Conservation (phyloP, 768 basidiomycete species). For the Lentinula aciculospora region DNA sequence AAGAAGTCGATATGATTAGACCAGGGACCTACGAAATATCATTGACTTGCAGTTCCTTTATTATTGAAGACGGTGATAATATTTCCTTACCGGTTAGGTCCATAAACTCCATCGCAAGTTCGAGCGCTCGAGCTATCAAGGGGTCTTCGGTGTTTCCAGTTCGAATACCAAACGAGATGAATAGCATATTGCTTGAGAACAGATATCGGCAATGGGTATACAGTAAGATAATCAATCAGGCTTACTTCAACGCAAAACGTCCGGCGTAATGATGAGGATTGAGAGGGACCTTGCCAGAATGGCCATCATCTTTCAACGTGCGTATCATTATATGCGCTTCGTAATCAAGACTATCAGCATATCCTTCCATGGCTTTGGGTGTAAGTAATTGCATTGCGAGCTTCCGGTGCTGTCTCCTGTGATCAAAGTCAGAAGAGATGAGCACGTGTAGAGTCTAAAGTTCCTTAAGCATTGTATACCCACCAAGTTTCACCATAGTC, state of each 20-base stretch:
- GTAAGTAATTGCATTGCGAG: conserved; percentile 17
- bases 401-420: conserved; percentile 19
- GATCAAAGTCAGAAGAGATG: background rate
- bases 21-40: conserved; percentile 34
- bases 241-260: conserved; percentile 16
- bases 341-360: conserved; percentile 11
- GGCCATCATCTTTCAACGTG: conserved; percentile 11
- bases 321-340: conserved; percentile 16
- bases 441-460: background rate
- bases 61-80: too few species aligned
- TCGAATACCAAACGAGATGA: conserved; percentile 17
- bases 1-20: conserved; percentile 43
- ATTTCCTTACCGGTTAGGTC: conserved; percentile 13
- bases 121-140: conserved; percentile 15
- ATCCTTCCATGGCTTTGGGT: conserved; percentile 14
- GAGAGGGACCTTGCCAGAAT: conserved; percentile 12
- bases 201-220: background rate
- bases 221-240: background rate
- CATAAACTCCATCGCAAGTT: conserved; percentile 20
- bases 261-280: conserved; percentile 16
- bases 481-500: conserved; percentile 29
- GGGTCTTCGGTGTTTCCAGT: conserved; percentile 14
- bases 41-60: too few species aligned
- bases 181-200: conserved; percentile 23
- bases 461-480: background rate